Evolutionary conservation across 306 rosid species (phyloP).

Genomic region (Crotalaria pallida): DNA sequence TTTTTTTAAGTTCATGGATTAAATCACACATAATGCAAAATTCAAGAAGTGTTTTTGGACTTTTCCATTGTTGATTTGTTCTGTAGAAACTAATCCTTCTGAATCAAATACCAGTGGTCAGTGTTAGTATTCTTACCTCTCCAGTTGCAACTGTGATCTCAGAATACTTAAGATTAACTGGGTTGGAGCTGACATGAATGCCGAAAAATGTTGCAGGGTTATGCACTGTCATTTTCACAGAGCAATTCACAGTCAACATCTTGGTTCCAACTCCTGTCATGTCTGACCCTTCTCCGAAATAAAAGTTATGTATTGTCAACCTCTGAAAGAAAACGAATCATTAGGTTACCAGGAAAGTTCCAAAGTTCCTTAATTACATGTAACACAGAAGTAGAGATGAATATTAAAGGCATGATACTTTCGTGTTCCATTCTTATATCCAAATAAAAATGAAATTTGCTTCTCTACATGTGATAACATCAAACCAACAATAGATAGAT

Average conservation of each 20-base stretch:
- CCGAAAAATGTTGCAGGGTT: slow-evolving; percentile 90
- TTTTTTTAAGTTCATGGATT: no score
- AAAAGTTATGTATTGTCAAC: slow-evolving; percentile 67
- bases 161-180: slow-evolving; percentile 69
- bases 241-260: slow-evolving; percentile 72
- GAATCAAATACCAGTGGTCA: neutral
- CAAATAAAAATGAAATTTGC: neutral
- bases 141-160: slow-evolving; percentile 72
- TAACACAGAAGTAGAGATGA: neutral
- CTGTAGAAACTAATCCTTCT: neutral
- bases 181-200: slow-evolving; percentile 55
- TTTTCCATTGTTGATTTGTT: no score
- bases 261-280: slow-evolving; percentile 81
- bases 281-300: slow-evolving; percentile 78
- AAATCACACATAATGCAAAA: no score
- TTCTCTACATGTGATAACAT: neutral
- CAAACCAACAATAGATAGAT: neutral
- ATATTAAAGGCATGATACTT: neutral
- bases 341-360: neutral
- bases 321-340: slow-evolving; percentile 41
- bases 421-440: neutral
- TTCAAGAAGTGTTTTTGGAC: no score
- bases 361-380: neutral
- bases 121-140: slow-evolving; percentile 43
- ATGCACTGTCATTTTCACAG: slow-evolving; percentile 56